Evolutionary conservation across 2,329 filamentous ascomycete species (phyloP).

Genomic region (Phaeosphaeriaceae sp.): DNA sequence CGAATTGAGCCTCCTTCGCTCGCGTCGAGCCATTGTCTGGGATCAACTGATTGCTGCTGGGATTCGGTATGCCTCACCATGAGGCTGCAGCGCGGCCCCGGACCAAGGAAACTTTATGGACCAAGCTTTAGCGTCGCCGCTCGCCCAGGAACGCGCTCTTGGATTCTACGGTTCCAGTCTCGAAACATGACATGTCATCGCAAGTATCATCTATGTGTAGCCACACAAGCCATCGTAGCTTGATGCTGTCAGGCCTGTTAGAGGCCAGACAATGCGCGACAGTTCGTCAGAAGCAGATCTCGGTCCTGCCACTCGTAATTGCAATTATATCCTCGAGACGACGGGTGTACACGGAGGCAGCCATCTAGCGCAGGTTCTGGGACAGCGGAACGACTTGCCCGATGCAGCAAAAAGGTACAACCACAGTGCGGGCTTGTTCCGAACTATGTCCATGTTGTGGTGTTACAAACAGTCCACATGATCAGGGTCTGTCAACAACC

Average conservation of each 20-base stretch:
- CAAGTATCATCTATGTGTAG: not conserved
- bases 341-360: slow-evolving; percentile 9
- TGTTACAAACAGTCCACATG: not conserved
- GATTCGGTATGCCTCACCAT: slow-evolving; percentile 12
- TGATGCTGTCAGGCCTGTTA: not conserved
- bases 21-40: slow-evolving; percentile 18
- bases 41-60: slow-evolving; percentile 15
- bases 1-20: slow-evolving; percentile 15
- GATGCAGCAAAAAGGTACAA: slow-evolving; percentile 4
- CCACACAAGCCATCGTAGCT: not conserved
- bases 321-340: not conserved
- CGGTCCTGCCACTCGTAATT: not conserved
- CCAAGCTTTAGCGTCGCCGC: slow-evolving; percentile 24
- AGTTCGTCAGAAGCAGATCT: not conserved
- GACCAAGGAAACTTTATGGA: slow-evolving; percentile 22
- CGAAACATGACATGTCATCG: not conserved
- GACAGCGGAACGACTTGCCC: slow-evolving; percentile 4
- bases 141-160: slow-evolving; percentile 16
- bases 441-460: not conserved
- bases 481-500: not conserved
- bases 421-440: not conserved
- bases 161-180: not conserved
- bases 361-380: not conserved
- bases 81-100: slow-evolving; percentile 24
- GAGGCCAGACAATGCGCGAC: not conserved